Conservation (phyloP, 139 green algal species). For the Microglena sp. region DNA sequence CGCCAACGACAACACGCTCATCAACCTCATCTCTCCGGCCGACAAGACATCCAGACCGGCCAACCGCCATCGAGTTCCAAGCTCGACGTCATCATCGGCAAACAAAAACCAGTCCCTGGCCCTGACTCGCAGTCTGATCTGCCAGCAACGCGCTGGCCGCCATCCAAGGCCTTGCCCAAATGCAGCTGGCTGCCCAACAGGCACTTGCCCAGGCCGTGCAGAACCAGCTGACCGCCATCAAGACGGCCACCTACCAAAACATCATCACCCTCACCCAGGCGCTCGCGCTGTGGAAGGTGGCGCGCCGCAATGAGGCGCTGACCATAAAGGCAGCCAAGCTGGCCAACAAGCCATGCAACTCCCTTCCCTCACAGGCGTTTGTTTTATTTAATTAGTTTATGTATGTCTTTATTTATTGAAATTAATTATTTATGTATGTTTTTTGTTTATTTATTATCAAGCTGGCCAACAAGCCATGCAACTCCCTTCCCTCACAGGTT, state of each 20-base stretch:
- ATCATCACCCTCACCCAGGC: conserved; percentile 48
- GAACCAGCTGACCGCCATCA: conserved; percentile 49
- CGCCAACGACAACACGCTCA: conserved; percentile 40
- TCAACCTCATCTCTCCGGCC: conserved; percentile 51
- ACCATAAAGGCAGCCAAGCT: conserved; percentile 2
- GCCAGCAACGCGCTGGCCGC: conserved; percentile 29
- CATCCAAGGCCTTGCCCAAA: conserved; percentile 19
- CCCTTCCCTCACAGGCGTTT: not conserved
- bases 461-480: not conserved
- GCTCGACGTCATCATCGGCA: conserved; percentile 57
- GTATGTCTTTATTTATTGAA: too few relatives aligned
- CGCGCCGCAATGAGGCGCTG: conserved; percentile 30
- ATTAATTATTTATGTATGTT: too few relatives aligned
- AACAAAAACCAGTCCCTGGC: conserved; percentile 23
- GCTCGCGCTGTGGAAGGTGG: conserved; percentile 52
- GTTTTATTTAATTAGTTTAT: too few relatives aligned
- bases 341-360: not conserved
- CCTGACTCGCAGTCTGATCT: too few relatives aligned
- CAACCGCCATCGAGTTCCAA: conserved; percentile 38
- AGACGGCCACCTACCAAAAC: conserved; percentile 38
- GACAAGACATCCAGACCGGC: conserved; percentile 41
- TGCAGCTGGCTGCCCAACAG: conserved; percentile 37
- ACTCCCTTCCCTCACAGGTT: not conserved
- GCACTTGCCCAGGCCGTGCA: conserved; percentile 37
- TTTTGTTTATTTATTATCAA: too few relatives aligned